Conservation (phyloP, 805 yeast species). For the Isabelozyma heimii region DNA sequence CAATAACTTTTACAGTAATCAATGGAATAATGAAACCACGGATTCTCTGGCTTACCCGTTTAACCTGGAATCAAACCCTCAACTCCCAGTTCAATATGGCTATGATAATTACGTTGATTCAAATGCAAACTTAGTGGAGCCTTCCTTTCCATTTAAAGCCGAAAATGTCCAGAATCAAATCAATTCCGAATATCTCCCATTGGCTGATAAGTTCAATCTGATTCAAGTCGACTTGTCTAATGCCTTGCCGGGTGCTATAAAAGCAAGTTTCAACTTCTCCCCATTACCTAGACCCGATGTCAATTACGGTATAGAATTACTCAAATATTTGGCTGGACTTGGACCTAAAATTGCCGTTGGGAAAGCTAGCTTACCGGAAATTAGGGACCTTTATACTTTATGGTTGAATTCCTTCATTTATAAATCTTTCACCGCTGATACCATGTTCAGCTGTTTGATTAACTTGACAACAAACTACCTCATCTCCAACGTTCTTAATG, state of each 20-base stretch:
- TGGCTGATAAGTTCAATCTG: neutral
- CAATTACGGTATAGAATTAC: constrained; percentile 4
- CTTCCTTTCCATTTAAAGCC: neutral
- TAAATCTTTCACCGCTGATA: constrained; percentile 16
- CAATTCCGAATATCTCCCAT: neutral
- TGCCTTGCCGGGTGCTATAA: constrained; percentile 7
- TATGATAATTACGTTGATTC: neutral
- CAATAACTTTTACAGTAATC: neutral
- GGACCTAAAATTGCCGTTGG: constrained; percentile 20
- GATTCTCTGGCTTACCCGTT: neutral
- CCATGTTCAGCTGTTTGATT: constrained; percentile 35
- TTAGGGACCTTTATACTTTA: constrained; percentile 25
- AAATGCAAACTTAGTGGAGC: neutral
- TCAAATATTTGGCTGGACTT: constrained; percentile 3
- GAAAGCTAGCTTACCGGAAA: constrained; percentile 20
- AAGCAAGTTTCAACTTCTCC: neutral
- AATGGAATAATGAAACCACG: neutral
- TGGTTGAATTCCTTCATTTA: constrained; percentile 34
- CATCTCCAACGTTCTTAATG: constrained; percentile 26
- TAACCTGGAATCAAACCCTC: neutral
- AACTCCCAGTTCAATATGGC: neutral
- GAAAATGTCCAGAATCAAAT: neutral
- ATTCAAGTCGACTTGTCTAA: neutral
- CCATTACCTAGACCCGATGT: neutral
- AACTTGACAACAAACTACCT: constrained; percentile 39